Evolutionary conservation across 768 basidiomycete genomes (phyloP).

Genomic region (Rhizopogon roseolus): DNA sequence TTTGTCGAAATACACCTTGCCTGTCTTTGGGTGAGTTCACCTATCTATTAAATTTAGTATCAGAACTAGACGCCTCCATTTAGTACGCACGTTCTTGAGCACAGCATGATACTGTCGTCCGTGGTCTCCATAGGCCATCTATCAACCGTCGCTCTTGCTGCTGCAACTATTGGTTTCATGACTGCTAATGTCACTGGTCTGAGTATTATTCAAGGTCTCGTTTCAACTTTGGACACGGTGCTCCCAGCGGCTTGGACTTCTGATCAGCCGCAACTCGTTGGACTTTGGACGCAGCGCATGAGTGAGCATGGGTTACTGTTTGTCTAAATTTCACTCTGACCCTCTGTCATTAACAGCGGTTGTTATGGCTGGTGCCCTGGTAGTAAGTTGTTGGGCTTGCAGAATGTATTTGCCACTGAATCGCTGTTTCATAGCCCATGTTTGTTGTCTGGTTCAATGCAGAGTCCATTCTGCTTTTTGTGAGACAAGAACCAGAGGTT

Average conservation of each 20-base stretch:
- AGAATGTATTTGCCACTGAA: not conserved
- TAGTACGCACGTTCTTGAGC: conserved; percentile 80
- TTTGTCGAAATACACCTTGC: conserved; percentile 61
- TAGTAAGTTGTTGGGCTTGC: conserved; percentile 42
- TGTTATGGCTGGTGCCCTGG: conserved; percentile 48
- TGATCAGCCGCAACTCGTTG: conserved; percentile 75
- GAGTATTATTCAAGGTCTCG: conserved; percentile 79
- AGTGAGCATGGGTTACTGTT: conserved; percentile 36
- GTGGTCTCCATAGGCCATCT: conserved; percentile 92
- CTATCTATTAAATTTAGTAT: not conserved
- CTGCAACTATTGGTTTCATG: conserved; percentile 71
- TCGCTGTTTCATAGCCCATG: conserved; percentile 37
- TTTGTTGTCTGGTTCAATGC: conserved; percentile 76
- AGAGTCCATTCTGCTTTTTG: conserved; percentile 65
- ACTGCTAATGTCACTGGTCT: conserved; percentile 52
- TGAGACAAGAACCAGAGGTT: conserved; percentile 79
- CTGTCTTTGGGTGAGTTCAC: conserved; percentile 63
- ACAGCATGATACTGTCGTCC: conserved; percentile 78
- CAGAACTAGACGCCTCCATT: not conserved
- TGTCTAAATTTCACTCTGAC: not conserved
- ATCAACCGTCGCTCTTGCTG: conserved; percentile 86
- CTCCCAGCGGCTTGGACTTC: conserved; percentile 96
- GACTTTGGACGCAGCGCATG: conserved; percentile 90
- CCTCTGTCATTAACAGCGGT: conserved; percentile 35
- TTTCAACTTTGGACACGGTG: conserved; percentile 86